Base-by-base conservation (phyloP, 345 rosid genomes). In the Gynandropsis gynandra region DNA sequence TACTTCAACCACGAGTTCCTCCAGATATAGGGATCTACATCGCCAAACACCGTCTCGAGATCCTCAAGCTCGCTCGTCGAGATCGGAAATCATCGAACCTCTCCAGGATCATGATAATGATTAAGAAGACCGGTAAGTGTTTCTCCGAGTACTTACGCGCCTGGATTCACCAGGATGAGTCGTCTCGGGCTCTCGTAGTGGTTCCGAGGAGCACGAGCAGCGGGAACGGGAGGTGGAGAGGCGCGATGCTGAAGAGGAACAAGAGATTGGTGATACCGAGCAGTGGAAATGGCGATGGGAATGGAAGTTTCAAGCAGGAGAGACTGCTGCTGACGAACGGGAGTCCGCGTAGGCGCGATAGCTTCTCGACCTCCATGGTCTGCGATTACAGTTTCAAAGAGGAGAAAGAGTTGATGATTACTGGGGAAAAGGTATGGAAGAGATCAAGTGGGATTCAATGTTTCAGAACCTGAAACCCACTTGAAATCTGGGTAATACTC, bases 1-100 rank as follows among this genome's bases (percentile, higher is more conserved):
- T 78, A 84, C 80, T 84, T 92, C 77, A 81, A 81, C 80, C 96
- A 92, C 54, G 96, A 92, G 47, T 85, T 84, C 57, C 89, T 92
- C 49, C 98, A 92, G 11, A 92, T 84, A 77, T 92, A 75, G 98
- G 98, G 8, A 74, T 92, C 38, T 82, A 92, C 21, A 76, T 92
- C 45, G 98, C 98, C 64, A 87, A 33, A n/a, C n/a, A n/a, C n/a
- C n/a, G n/a, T n/a, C n/a, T n/a, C n/a, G n/a, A n/a, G n/a, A n/a
- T n/a, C n/a, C 83, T 92, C 64, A 92, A 87, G 69, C 86, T 87
- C 4, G 89, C 89, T 10, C 81, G 80, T 48, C 79, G 69, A 54
- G 77, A 76, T 9, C 77, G 55, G 38, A 64, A 38, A 2, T 9
- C 63, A 4, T 68, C 88, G 2, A 53, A n/a, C n/a, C n/a, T 90